Conservation (phyloP, 1,139 yeast genomes). For the Hemisphaericaspora lyxosophila region DNA sequence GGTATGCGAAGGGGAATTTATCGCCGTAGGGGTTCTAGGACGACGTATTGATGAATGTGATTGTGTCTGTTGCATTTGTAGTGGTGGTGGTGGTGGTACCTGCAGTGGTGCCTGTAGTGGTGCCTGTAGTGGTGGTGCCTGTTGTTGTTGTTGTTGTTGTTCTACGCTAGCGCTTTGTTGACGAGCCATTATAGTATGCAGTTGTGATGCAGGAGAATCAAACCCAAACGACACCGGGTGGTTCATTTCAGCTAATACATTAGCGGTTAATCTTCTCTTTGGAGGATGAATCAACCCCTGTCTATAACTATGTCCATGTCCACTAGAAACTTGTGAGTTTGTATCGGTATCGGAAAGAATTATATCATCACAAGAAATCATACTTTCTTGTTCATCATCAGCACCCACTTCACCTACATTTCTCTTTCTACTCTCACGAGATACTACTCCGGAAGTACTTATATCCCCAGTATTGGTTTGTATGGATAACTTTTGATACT, state of each 20-base stretch:
- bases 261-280: conserved; percentile 34
- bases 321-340: conserved; percentile 23
- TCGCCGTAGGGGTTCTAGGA: conserved; percentile 34
- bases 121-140: no score
- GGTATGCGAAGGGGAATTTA: conserved; percentile 36
- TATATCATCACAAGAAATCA: conserved; percentile 40
- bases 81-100: conserved; percentile 5
- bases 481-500: conserved; percentile 30
- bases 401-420: conserved; percentile 16
- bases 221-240: conserved; percentile 5
- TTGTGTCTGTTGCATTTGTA: conserved; percentile 3
- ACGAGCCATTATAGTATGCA: conserved; percentile 2
- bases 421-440: conserved; percentile 27
- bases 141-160: conserved; percentile 1
- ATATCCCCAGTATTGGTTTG: conserved; percentile 7
- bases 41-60: conserved; percentile 10
- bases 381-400: conserved; percentile 19
- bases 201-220: conserved; percentile 9
- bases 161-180: conserved; percentile 1
- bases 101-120: background rate
- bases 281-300: conserved; percentile 37
- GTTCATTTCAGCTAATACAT: conserved; percentile 6
- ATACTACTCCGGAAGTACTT: background rate
- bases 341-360: conserved; percentile 36
- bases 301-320: conserved; percentile 12